Base-by-base conservation (phyloP, 768 basidiomycete species). In the Hypsizygus marmoreus region DNA sequence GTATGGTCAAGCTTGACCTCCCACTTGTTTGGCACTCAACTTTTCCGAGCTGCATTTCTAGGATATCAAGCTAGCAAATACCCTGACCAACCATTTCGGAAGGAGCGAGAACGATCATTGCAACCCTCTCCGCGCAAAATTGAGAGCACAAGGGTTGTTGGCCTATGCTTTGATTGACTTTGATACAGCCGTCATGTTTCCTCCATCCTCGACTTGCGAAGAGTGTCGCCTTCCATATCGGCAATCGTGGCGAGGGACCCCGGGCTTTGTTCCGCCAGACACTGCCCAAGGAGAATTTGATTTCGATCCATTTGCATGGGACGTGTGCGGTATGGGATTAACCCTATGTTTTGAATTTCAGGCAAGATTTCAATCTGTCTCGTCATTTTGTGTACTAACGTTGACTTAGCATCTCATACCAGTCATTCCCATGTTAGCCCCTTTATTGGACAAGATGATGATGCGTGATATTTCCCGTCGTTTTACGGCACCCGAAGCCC, bases 391-490 rank as follows among this genome's bases (percentile, higher is more conserved):
- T 34, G 25, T 22, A 4, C 14, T 13, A 22, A 16, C 11, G 39
- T 13, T 41, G 6, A 36, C 34, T 23, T 31, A 64, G 63, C 45
- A 58, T 39, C 31, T 54, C 6, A 49, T 51, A 0, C 43, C 38
- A 4, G n/a, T 36, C 6, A 36, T 56, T n/a, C 63, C 66, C 0
- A 47, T 67, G 42, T 37, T 65, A 2, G 60, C 61, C 0, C 63
- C 62, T 9, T 44, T 67, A 6, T 36, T 67, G 2, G 65, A 67
- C 34, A 49, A 28, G 35, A 60, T 67, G 59, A 52, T 57, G 3
- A 60, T 57, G 1, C 46, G 62, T 4, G 40, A 63, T 17, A 35
- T 67, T 3, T 7, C 20, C 0, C 16, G 14, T 7, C 58, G 64
- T 1, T 62, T 66, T 26, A 62, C 61, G 1, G 60, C 66, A 24